Percentiles rank a stretch among this genome's conserved stretches.
These are phyloP conservation scores for Venturia aucupariae DNA, from an alignment of 2,329 filamentous ascomycete species.

Conservation along the genomic window DNA sequence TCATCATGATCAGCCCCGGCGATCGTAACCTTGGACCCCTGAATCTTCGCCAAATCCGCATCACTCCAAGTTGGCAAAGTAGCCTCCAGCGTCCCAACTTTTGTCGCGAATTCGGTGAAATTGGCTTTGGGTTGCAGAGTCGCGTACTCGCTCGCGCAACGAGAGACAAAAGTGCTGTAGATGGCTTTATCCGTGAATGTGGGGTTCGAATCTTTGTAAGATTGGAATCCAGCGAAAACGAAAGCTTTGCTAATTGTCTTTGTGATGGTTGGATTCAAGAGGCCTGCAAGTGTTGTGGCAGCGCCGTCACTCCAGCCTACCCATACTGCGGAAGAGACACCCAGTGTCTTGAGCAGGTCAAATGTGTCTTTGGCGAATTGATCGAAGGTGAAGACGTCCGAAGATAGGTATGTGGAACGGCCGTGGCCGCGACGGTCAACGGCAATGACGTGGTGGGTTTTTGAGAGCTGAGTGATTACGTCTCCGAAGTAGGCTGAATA, in stretches of 20 bases:
- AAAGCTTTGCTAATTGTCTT: constrained; percentile 32
- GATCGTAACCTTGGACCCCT: constrained; percentile 23
- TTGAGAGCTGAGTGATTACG: constrained; percentile 29
- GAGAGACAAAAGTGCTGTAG: constrained; percentile 28
- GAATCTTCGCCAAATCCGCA: constrained; percentile 19
- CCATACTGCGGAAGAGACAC: constrained; percentile 26
- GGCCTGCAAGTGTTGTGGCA: constrained; percentile 29
- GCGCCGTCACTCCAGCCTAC: constrained; percentile 37
- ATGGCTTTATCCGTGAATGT: constrained; percentile 27
- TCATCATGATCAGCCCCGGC: constrained; percentile 28
- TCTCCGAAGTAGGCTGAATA: constrained; percentile 35
- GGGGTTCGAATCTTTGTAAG: constrained; percentile 27
- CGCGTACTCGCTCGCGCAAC: constrained; percentile 30
- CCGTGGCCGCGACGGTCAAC: constrained; percentile 36
- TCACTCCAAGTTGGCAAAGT: constrained; percentile 27
- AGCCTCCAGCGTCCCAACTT: constrained; percentile 30
- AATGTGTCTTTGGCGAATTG: constrained; percentile 31
- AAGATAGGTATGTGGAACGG: constrained; percentile 29
- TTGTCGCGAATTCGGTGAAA: constrained; percentile 30
- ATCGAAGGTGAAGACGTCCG: constrained; percentile 32
- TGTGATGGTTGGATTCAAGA: constrained; percentile 26
- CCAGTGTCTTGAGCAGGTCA: constrained; percentile 24
- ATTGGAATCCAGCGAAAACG: constrained; percentile 30
- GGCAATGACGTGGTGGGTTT: constrained; percentile 32
- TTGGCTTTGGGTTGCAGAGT: constrained; percentile 28